Conservation (phyloP, 306 rosid species). For the Castanea crenata region DNA sequence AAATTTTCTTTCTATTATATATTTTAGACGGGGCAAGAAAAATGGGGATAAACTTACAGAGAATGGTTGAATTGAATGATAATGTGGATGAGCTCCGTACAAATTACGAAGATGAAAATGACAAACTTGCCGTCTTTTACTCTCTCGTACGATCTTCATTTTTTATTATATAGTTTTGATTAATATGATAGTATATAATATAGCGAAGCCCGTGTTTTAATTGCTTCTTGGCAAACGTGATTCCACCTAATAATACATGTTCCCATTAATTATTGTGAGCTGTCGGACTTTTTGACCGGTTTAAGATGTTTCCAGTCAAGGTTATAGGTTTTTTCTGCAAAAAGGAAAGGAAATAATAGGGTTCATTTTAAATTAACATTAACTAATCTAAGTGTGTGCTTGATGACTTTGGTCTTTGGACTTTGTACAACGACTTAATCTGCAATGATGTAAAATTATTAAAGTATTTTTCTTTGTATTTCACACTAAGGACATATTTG, state of each 20-base stretch:
- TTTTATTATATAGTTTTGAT: not conserved
- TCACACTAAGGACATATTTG: too few relatives aligned
- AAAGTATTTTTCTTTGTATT: too few relatives aligned
- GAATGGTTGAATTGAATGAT: too few relatives aligned
- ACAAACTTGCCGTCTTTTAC: not conserved
- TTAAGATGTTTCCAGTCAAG: not conserved
- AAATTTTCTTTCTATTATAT: too few relatives aligned
- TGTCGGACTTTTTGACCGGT: slow-evolving; percentile 22
- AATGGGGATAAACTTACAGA: too few relatives aligned
- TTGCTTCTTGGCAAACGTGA: slow-evolving; percentile 37
- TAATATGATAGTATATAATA: not conserved
- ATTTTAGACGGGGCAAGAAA: too few relatives aligned
- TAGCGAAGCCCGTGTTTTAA: slow-evolving; percentile 2
- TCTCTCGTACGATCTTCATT: not conserved
- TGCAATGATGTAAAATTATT: not conserved
- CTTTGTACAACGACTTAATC: not conserved
- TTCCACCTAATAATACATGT: slow-evolving; percentile 25
- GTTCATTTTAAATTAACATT: not conserved
- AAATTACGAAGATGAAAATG: too few relatives aligned
- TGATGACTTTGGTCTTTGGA: not conserved
- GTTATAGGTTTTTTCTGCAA: not conserved
- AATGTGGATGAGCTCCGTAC: too few relatives aligned
- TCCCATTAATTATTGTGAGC: slow-evolving; percentile 2
- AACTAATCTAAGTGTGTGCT: not conserved
- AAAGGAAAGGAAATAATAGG: not conserved